A percentile compares a stretch with the other conserved stretches of the same genome.
These are phyloP conservation scores for Colletotrichum endophyticum DNA, from an alignment of 2,329 filamentous ascomycete genomes.

Conservation along the genomic window DNA sequence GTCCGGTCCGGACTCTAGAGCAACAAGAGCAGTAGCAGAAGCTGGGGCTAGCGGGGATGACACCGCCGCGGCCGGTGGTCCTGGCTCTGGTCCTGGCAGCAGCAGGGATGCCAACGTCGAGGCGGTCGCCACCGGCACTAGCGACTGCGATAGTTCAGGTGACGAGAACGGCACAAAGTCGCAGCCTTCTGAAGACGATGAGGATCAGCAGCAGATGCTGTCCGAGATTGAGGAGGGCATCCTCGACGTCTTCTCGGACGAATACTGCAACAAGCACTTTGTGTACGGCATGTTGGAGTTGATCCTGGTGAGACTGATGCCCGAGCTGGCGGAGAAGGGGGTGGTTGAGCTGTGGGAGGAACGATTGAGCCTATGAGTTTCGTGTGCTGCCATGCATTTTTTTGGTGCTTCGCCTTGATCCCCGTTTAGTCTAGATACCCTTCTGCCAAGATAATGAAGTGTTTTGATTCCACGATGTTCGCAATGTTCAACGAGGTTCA, in stretches of 20 bases:
- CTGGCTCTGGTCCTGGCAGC: not conserved
- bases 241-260: conserved; percentile 78
- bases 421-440: conserved; percentile 14
- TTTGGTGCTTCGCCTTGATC: not conserved
- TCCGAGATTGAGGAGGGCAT: conserved; percentile 67
- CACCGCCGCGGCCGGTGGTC: not conserved
- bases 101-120: conserved; percentile 23
- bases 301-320: conserved; percentile 80
- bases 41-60: not conserved
- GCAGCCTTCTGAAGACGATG: conserved; percentile 28
- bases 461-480: not conserved
- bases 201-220: conserved; percentile 55
- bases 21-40: not conserved
- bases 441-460: not conserved
- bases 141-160: conserved; percentile 19
- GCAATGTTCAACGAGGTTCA: not conserved
- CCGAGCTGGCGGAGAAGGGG: conserved; percentile 78
- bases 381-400: not conserved
- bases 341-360: conserved; percentile 77
- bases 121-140: conserved; percentile 23
- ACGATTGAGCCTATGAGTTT: conserved; percentile 52
- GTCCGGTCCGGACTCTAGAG: conserved; percentile 22
- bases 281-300: conserved; percentile 84
- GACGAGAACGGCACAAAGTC: conserved; percentile 23
- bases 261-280: conserved; percentile 92